A percentile compares a stretch with the other conserved stretches of the same genome.
These are phyloP conservation scores for Backusella liffmaniae DNA, from an alignment of 192 early-diverging fungal species.

Conservation along the genomic window DNA sequence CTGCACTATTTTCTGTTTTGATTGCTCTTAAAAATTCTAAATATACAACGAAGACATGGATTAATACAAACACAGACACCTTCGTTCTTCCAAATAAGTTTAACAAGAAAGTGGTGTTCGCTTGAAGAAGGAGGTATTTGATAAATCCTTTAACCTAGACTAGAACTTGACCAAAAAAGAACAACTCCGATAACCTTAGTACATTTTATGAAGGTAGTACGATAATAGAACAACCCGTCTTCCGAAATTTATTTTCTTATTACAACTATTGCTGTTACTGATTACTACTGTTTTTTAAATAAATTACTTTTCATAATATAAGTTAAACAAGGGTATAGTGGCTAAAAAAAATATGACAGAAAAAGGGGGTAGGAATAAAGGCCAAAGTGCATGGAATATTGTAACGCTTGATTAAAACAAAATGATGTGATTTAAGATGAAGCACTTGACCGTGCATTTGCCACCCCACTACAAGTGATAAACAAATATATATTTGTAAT, in stretches of 20 bases:
- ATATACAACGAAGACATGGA: not conserved
- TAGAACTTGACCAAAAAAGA: not conserved
- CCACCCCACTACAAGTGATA: not conserved
- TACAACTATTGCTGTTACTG: not conserved
- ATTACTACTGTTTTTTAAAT: not conserved
- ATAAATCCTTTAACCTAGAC: not conserved
- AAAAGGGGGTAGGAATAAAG: not conserved
- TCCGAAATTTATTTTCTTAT: not conserved
- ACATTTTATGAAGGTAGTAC: not conserved
- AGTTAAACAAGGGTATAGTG: not conserved
- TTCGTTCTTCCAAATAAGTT: not conserved
- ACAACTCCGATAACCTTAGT: not conserved
- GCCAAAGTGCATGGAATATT: not conserved
- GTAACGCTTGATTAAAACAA: not conserved
- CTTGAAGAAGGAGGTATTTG: not conserved
- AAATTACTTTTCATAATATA: not conserved
- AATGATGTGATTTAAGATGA: not conserved
- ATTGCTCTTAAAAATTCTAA: not conserved
- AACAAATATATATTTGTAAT: not conserved
- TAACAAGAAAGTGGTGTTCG: not conserved
- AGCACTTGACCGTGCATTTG: conserved; percentile 4
- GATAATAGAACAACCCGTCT: not conserved
- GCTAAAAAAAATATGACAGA: not conserved
- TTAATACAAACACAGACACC: not conserved
- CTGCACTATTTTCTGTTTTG: not conserved